Base-by-base conservation (phyloP, 805 yeast genomes). In the Saturnispora zaruensis region DNA sequence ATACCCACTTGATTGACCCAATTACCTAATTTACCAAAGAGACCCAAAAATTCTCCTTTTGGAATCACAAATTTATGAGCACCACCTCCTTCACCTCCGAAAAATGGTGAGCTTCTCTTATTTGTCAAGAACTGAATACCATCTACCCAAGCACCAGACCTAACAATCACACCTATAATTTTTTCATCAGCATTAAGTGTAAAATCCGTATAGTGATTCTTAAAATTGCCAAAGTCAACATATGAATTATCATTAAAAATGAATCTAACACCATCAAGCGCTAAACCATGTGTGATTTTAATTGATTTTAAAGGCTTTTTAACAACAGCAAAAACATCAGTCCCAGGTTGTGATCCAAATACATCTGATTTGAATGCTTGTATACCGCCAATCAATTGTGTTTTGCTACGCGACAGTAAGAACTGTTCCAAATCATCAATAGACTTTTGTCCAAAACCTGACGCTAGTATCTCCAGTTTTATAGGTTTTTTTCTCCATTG, bases 71-170 rank as follows among this genome's bases (percentile, higher is more conserved):
- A 66, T 18, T 74, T 73, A 32, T 79, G 76, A 6, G 73, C 61
- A 3, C 83, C 75, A 6, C 97, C 97, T 6, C 73, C 72, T 1
- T 68, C 62, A 45, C 85, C 85, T 13, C 97, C 97, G 56, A 70
- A 76, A 73, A 78, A 66, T 2, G 72, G 73, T 37, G 84, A 76
- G 1, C 69, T 58, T 53, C 81, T 70, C 2, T 84, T 84, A 50
- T 68, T 70, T 2, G 95, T 85, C 18, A 80, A 71, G 32, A 93
- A 68, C 61, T 86, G 93, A 21, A 87, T 69, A 1, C 84, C 96
- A 70, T 93, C 98, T 5, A 93, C 71, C 97, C 98, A 93, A 1
- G 74, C 80, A 9, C 98, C 98, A 40, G 79, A 72, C 55, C 95
- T 73, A 43, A 88, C 67, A 41, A 75, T 72, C 49, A 90, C 68